These are phyloP conservation scores for Adansonia rubrostipa DNA, from an alignment of 441 rosid species.

Conservation along the genomic window DNA sequence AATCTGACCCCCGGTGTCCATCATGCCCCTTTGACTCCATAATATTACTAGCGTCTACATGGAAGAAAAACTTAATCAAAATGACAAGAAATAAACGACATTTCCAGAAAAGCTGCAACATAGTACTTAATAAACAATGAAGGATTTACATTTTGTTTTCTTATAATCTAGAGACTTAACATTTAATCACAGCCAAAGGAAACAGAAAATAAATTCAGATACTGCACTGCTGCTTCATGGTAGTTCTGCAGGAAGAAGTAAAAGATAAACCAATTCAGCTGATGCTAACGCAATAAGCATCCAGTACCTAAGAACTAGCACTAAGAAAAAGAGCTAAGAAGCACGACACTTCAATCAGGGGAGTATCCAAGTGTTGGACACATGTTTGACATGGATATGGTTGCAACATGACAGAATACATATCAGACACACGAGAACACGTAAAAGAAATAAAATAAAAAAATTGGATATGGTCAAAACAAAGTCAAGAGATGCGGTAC, in stretches of 20 bases:
- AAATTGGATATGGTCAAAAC: no score
- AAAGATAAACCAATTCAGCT: constrained; percentile 23
- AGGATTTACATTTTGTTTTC: background rate
- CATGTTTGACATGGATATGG: no score
- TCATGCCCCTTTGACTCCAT: constrained; percentile 36
- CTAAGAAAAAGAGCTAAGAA: no score
- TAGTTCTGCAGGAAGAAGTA: constrained; percentile 15
- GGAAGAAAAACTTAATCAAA: constrained; percentile 40
- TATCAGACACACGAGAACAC: no score
- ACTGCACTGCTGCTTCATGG: constrained; percentile 23
- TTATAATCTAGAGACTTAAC: constrained; percentile 13
- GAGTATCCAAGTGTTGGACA: no score
- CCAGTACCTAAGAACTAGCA: constrained; percentile 22
- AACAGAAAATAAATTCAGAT: background rate
- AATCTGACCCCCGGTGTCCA: constrained; percentile 30
- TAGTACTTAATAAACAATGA: no score
- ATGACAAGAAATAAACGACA: constrained; percentile 13
- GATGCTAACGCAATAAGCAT: constrained; percentile 13
- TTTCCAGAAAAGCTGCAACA: background rate
- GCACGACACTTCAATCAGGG: no score
- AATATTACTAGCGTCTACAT: constrained; percentile 53
- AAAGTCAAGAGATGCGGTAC: no score
- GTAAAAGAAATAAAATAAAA: no score
- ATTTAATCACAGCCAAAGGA: constrained; percentile 9
- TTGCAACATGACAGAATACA: no score